Evolutionary conservation across 1,139 yeast genomes (phyloP).

Genomic region (Neolecta irregularis): DNA sequence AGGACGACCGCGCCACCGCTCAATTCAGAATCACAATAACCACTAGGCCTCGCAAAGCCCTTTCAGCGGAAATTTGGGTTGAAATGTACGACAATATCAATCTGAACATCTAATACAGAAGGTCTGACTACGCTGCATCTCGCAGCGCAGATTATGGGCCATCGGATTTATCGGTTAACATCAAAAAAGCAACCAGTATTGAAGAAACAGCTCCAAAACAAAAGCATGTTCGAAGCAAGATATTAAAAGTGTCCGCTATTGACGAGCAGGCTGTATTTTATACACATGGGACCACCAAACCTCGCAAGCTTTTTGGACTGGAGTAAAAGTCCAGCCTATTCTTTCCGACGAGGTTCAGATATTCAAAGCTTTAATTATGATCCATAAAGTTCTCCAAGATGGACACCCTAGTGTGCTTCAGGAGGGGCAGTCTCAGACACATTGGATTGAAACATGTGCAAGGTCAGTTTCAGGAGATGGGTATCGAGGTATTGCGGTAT

Average conservation of each 20-base stretch:
- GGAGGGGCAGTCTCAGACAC: constrained; percentile 63
- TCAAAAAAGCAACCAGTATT: constrained; percentile 70
- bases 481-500: constrained; percentile 8
- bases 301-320: constrained; percentile 75
- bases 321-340: constrained; percentile 63
- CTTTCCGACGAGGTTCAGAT: constrained; percentile 69
- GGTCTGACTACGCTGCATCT: no score
- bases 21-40: no score
- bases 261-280: constrained; percentile 54
- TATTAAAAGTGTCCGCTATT: constrained; percentile 22
- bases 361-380: constrained; percentile 73
- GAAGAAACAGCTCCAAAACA: constrained; percentile 92
- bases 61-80: no score
- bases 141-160: no score
- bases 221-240: constrained; percentile 51
- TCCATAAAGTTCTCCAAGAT: constrained; percentile 90
- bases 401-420: constrained; percentile 78
- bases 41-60: no score
- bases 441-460: constrained; percentile 43
- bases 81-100: no score
- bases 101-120: no score
- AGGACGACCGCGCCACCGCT: no score
- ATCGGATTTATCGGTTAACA: constrained; percentile 36
- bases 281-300: constrained; percentile 93
- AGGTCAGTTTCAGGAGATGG: constrained; percentile 24